phyloP scores from a whole-genome alignment of 192 early-diverging fungal genomes.

The Lobosporangium transversale region DNA sequence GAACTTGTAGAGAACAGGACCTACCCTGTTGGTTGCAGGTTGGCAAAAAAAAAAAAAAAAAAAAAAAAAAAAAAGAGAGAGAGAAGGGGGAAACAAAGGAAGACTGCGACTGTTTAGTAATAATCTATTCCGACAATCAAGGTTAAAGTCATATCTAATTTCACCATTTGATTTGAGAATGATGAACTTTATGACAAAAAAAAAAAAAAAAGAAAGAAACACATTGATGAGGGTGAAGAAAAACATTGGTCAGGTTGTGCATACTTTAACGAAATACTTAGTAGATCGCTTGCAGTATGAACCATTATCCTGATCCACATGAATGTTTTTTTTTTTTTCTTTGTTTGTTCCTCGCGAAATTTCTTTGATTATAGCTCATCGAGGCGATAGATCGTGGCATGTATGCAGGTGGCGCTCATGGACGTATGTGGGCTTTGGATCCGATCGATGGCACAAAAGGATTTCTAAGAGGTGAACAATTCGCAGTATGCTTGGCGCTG shows the following conservation, averaged over 20 bases:
- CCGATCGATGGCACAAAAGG: conserved; percentile 99
- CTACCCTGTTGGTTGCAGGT: too few relatives aligned
- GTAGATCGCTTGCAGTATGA: too few relatives aligned
- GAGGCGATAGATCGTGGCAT: conserved; percentile 92
- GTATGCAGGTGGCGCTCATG: conserved; percentile 78
- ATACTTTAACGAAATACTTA: too few relatives aligned
- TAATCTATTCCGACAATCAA: too few relatives aligned
- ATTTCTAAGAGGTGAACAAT: conserved; percentile 97
- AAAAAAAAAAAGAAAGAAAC: too few relatives aligned
- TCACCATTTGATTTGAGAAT: conserved; percentile 24
- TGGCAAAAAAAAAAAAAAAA: too few relatives aligned
- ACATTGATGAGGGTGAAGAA: too few relatives aligned
- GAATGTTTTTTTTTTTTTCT: not conserved
- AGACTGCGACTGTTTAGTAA: too few relatives aligned
- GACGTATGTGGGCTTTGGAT: conserved; percentile 87
- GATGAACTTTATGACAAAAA: conserved; percentile 26
- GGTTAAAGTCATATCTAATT: conserved; percentile 1
- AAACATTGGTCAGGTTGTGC: too few relatives aligned
- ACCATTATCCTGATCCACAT: too few relatives aligned
- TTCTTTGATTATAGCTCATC: conserved; percentile 65
- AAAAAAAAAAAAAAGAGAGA: not conserved
- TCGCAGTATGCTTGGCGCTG: conserved; percentile 93
- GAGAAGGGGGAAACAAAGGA: too few relatives aligned
- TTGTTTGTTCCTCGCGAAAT: not conserved
- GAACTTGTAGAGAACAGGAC: too few relatives aligned